Evolutionary conservation across 78 protist species (phyloP).

Genomic region (Bodo saltans): DNA sequence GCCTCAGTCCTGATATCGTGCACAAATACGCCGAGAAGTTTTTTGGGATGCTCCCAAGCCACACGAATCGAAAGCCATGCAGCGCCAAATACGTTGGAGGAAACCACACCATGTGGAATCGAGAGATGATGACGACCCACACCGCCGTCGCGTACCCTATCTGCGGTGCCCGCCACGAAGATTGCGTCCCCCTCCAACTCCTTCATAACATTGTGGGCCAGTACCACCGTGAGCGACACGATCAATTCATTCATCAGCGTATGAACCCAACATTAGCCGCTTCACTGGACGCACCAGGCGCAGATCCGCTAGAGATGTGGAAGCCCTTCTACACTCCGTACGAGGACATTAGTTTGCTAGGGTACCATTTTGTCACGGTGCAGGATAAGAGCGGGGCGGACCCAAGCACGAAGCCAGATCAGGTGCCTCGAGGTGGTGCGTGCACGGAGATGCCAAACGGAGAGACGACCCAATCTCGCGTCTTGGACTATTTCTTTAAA

Average conservation of each 20-base stretch:
- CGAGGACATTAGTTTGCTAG: conserved; percentile 91
- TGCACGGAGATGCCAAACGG: neutral
- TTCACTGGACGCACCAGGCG: neutral
- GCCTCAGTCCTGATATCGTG: conserved; percentile 75
- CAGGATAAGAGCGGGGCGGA: neutral
- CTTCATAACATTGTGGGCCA: conserved; percentile 69
- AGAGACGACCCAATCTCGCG: neutral
- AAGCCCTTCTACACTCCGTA: conserved; percentile 81
- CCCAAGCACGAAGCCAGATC: conserved; percentile 48
- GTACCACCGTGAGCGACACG: conserved; percentile 55
- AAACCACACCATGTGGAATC: conserved; percentile 45
- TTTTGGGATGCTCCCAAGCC: conserved; percentile 47
- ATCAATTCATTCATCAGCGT: neutral
- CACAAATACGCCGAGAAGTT: conserved; percentile 50
- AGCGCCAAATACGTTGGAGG: conserved; percentile 11
- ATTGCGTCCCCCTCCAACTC: conserved; percentile 53
- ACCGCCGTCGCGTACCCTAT: conserved; percentile 65
- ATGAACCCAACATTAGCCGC: neutral
- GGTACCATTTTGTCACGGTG: conserved; percentile 59
- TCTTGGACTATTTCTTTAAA: neutral
- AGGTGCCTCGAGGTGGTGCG: neutral
- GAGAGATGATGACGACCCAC: conserved; percentile 48
- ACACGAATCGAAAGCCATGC: neutral
- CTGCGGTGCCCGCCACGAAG: conserved; percentile 63
- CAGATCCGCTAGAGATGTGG: neutral